Percentiles rank a stretch among this genome's conserved stretches.
phyloP scores from a whole-genome alignment of 2,329 filamentous ascomycete species.

The Monosporascus sp. region DNA sequence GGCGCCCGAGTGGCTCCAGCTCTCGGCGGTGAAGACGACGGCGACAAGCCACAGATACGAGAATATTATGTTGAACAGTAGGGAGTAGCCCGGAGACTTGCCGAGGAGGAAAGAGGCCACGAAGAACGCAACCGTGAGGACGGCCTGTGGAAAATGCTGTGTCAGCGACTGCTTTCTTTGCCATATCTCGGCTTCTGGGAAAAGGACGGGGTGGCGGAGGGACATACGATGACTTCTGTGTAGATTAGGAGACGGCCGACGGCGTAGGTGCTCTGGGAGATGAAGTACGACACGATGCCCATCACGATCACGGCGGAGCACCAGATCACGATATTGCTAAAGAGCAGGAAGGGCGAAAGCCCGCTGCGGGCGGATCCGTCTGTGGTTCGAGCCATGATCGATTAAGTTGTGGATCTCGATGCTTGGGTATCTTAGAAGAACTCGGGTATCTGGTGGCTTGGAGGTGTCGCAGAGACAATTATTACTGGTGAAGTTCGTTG shows the following conservation, averaged over 20 bases:
- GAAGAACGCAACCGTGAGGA: slow-evolving; percentile 28
- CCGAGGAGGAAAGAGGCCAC: slow-evolving; percentile 24
- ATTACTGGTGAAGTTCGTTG: too few relatives aligned
- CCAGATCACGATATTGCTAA: slow-evolving; percentile 24
- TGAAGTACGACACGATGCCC: slow-evolving; percentile 27
- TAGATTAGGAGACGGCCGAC: slow-evolving; percentile 23
- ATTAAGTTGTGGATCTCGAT: neutral
- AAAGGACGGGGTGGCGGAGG: neutral
- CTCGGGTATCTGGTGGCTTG: too few relatives aligned
- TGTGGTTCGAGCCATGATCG: slow-evolving; percentile 8
- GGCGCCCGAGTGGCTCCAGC: slow-evolving; percentile 19
- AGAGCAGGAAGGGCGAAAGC: slow-evolving; percentile 20
- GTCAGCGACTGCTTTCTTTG: too few relatives aligned
- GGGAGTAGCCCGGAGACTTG: slow-evolving; percentile 16
- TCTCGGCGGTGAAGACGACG: slow-evolving; percentile 25
- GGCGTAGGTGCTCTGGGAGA: slow-evolving; percentile 11
- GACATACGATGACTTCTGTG: slow-evolving; percentile 26
- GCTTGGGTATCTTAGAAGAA: too few relatives aligned
- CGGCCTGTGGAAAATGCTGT: slow-evolving; percentile 14
- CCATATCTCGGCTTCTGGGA: too few relatives aligned
- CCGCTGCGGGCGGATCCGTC: slow-evolving; percentile 5
- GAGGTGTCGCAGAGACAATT: too few relatives aligned
- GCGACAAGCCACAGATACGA: slow-evolving; percentile 30
- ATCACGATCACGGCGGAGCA: slow-evolving; percentile 29
- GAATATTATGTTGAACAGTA: slow-evolving; percentile 30